A percentile compares a stretch with the other conserved stretches of the same genome.
phyloP scores from a whole-genome alignment of 768 basidiomycete species.

The Boletales sp. region DNA sequence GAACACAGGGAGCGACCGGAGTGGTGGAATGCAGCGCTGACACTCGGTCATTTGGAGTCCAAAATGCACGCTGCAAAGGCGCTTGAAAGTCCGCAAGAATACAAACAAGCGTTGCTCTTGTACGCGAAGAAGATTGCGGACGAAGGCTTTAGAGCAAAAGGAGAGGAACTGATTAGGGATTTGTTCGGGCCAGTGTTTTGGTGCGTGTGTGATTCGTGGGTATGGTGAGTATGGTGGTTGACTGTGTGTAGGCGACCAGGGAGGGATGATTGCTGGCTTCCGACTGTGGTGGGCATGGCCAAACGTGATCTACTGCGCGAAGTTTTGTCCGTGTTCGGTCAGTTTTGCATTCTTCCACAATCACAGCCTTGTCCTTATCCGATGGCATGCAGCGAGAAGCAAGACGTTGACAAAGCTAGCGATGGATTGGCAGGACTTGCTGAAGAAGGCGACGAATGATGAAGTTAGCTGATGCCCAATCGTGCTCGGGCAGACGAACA shows the following conservation, averaged over 20 bases:
- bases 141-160: conserved; percentile 84
- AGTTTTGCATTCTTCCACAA: conserved; percentile 21
- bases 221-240: neutral
- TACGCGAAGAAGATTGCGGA: conserved; percentile 88
- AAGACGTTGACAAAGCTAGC: conserved; percentile 74
- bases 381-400: conserved; percentile 52
- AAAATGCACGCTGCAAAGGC: conserved; percentile 68
- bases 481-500: neutral
- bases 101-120: conserved; percentile 65
- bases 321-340: conserved; percentile 76
- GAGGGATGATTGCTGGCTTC: conserved; percentile 60
- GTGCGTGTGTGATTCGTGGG: conserved; percentile 43
- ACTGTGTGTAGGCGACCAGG: conserved; percentile 55
- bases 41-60: conserved; percentile 86
- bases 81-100: conserved; percentile 83
- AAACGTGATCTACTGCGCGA: conserved; percentile 86
- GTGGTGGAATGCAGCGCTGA: conserved; percentile 83
- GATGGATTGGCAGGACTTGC: conserved; percentile 76
- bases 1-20: conserved; percentile 52
- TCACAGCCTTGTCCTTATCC: conserved; percentile 2
- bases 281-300: conserved; percentile 62
- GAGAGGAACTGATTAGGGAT: conserved; percentile 88
- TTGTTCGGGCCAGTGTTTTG: conserved; percentile 87
- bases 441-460: conserved; percentile 61
- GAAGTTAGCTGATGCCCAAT: conserved; percentile 25